Evolutionary conservation across 1,284 basidiomycete species (phyloP).

Genomic region (Cryptococcus neoformans): DNA sequence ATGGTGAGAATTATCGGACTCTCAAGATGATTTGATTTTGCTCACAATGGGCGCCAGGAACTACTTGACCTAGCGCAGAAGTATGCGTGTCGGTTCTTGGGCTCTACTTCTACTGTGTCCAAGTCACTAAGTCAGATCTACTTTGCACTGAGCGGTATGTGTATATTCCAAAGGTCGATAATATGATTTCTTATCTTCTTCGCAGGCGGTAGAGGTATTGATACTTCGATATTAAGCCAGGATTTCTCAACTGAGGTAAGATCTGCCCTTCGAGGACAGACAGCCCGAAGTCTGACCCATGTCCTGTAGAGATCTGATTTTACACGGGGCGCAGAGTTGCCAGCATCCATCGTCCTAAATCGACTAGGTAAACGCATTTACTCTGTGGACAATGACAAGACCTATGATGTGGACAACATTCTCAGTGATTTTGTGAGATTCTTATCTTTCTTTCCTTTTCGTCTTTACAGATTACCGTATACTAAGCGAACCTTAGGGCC

Average conservation of each 20-base stretch:
- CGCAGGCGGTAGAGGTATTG: conserved; percentile 61
- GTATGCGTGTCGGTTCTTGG: conserved; percentile 62
- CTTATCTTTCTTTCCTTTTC: neutral
- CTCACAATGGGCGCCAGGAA: conserved; percentile 52
- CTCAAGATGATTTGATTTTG: neutral
- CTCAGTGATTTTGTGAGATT: conserved; percentile 68
- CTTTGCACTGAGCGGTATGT: conserved; percentile 60
- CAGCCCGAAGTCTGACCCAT: neutral
- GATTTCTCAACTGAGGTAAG: conserved; percentile 63
- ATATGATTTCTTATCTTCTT: neutral
- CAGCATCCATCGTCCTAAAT: conserved; percentile 67
- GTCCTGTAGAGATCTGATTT: conserved; percentile 60
- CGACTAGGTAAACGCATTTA: conserved; percentile 62
- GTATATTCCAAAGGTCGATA: neutral
- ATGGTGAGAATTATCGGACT: conserved; percentile 52
- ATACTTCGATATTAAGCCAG: conserved; percentile 59
- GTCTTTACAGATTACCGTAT: neutral
- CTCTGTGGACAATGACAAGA: conserved; percentile 71
- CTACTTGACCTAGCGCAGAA: conserved; percentile 61
- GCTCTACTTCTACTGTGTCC: conserved; percentile 90
- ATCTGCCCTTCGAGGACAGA: conserved; percentile 4
- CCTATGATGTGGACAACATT: conserved; percentile 61
- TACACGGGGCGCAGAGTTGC: conserved; percentile 76
- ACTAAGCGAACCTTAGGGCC: conserved; percentile 58
- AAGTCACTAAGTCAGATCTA: conserved; percentile 84